These are phyloP conservation scores for Pseudofabraea citricarpa DNA, from an alignment of 2,329 filamentous ascomycete species.

Conservation along the genomic window DNA sequence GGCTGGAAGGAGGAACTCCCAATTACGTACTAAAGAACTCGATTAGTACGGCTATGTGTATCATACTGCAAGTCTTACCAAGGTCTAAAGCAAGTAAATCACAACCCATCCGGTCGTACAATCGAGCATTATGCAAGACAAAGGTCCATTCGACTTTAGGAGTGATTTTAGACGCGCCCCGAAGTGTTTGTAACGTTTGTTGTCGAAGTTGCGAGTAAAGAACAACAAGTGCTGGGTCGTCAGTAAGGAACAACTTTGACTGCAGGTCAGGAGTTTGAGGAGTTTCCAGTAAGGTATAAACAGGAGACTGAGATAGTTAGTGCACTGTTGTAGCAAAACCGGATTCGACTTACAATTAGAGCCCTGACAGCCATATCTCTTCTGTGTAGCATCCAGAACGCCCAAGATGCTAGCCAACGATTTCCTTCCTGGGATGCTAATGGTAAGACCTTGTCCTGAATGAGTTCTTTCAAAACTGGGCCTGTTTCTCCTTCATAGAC, in stretches of 20 bases:
- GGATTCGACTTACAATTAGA: conserved; percentile 58
- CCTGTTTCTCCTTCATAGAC: conserved; percentile 85
- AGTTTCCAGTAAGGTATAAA: conserved; percentile 68
- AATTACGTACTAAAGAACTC: conserved; percentile 57
- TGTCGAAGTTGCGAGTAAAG: conserved; percentile 83
- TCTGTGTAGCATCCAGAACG: conserved; percentile 83
- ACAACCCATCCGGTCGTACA: conserved; percentile 90
- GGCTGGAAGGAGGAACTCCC: conserved; percentile 67
- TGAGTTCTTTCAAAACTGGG: conserved; percentile 64
- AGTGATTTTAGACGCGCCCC: conserved; percentile 77
- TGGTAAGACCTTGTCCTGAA: conserved; percentile 75
- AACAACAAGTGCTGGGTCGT: conserved; percentile 84
- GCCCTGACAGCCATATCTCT: conserved; percentile 80
- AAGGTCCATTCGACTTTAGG: conserved; percentile 83
- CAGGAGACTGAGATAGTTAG: conserved; percentile 56
- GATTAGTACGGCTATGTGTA: conserved; percentile 13
- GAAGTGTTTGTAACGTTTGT: conserved; percentile 75
- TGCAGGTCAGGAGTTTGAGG: conserved; percentile 65
- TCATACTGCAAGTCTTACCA: conserved; percentile 42
- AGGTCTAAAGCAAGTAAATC: conserved; percentile 84
- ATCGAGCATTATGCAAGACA: conserved; percentile 75
- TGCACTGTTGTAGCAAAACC: not conserved
- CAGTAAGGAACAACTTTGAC: conserved; percentile 76
- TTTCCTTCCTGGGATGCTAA: conserved; percentile 78
- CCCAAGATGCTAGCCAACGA: conserved; percentile 92